Conservation (phyloP, 495 filamentous ascomycete species). For the Penicillium verhagenii region DNA sequence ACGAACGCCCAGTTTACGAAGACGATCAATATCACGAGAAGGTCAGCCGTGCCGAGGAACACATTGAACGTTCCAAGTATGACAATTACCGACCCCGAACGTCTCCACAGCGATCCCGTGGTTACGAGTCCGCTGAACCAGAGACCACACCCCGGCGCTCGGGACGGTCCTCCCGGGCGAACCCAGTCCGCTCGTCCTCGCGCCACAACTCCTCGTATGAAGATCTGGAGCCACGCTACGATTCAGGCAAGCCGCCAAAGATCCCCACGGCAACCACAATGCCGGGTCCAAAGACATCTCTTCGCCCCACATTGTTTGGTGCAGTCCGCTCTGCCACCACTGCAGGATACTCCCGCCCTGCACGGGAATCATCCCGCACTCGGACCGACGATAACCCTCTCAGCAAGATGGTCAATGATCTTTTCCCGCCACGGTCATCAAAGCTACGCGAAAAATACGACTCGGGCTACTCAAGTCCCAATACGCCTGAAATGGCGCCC, state of each 20-base stretch:
- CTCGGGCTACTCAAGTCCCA: constrained; percentile 48
- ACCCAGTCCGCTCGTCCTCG: constrained; percentile 28
- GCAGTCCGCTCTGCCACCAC: constrained; percentile 32
- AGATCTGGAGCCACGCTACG: constrained; percentile 22
- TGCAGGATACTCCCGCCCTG: constrained; percentile 25
- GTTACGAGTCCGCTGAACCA: constrained; percentile 38
- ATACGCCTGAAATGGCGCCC: constrained; percentile 36
- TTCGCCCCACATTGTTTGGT: constrained; percentile 28
- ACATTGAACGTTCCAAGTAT: constrained; percentile 16
- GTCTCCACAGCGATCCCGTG: constrained; percentile 33
- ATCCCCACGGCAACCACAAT: constrained; percentile 35
- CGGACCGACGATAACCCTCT: constrained; percentile 20
- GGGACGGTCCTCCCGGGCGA: constrained; percentile 31
- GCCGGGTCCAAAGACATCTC: constrained; percentile 21
- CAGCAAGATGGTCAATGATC: constrained; percentile 22
- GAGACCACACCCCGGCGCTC: constrained; percentile 30
- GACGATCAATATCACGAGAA: constrained; percentile 20
- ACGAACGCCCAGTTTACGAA: constrained; percentile 15
- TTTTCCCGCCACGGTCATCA: constrained; percentile 30
- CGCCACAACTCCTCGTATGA: constrained; percentile 39
- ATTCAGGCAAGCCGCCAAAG: constrained; percentile 22
- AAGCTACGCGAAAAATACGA: constrained; percentile 41
- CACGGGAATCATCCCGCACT: constrained; percentile 26
- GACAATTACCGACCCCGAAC: constrained; percentile 19
- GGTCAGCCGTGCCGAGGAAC: constrained; percentile 28